phyloP scores from a whole-genome alignment of 352 stramenopile genomes.

The Paralagenidium karlingii region DNA sequence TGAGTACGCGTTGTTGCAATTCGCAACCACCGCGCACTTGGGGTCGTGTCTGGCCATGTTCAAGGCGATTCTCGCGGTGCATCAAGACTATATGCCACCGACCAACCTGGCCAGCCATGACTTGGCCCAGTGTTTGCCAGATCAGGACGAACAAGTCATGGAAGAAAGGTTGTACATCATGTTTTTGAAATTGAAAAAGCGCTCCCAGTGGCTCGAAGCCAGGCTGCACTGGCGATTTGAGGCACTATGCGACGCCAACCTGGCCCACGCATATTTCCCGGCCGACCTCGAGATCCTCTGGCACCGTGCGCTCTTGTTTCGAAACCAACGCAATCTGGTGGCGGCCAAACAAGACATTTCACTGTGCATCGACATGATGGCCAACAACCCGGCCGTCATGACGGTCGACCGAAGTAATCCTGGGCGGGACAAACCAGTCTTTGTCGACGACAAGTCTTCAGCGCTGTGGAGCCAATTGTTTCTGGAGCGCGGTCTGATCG shows the following conservation, averaged over 20 bases:
- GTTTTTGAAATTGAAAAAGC: slow-evolving; percentile 23
- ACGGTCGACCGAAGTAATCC: too few species aligned
- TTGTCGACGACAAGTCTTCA: slow-evolving; percentile 18
- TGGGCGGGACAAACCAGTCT: slow-evolving; percentile 8
- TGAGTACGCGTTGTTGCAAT: slow-evolving; percentile 31
- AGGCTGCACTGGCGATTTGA: slow-evolving; percentile 36
- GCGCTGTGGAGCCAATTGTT: slow-evolving; percentile 35
- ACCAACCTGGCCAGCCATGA: slow-evolving; percentile 43
- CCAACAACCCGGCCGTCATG: too few species aligned
- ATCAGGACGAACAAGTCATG: slow-evolving; percentile 33
- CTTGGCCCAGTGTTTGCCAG: slow-evolving; percentile 37
- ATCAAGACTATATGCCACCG: slow-evolving; percentile 29
- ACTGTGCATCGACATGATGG: slow-evolving; percentile 22
- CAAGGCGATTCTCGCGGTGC: slow-evolving; percentile 30
- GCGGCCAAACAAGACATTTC: slow-evolving; percentile 29
- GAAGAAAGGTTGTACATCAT: slow-evolving; percentile 39
- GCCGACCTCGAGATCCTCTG: slow-evolving; percentile 34
- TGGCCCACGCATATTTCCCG: slow-evolving; percentile 31
- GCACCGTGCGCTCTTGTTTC: slow-evolving; percentile 23
- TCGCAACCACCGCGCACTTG: too few species aligned
- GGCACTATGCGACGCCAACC: slow-evolving; percentile 30
- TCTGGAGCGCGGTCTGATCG: slow-evolving; percentile 18
- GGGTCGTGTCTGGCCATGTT: too few species aligned
- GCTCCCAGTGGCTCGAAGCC: slow-evolving; percentile 28
- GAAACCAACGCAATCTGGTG: slow-evolving; percentile 20